Evolutionary conservation across 768 basidiomycete species (phyloP), one percentile per base, ranked within the genome.

Genomic region (Saitozyma sp.): DNA sequence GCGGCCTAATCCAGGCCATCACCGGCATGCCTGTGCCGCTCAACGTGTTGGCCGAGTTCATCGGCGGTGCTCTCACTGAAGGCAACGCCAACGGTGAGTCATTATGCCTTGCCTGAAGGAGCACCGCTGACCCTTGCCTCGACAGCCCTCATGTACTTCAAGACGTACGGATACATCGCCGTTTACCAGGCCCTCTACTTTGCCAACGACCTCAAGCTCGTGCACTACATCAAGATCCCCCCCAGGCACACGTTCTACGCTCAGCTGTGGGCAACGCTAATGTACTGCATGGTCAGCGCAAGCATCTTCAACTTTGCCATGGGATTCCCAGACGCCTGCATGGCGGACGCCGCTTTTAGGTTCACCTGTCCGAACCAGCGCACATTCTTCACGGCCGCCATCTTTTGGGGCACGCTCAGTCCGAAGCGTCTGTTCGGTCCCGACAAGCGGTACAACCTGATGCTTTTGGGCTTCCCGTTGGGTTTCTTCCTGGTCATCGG

Each of bases 1-100:
- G 83, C 43, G 89, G 89, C 67, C 89, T 94, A 85, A 84, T 93
- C 53, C 87, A 89, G 69, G 91, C 91, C 2, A 77, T 80, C 50
- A 81, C 61, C 29, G 64, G 50, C 40, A 59, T 64, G 16, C 57
- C 39, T 13, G 58, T 64, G 40, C 89, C 89, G 64, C 89, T 93
- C 85, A 84, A 92, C 56, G 75, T 82, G 16, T 52, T 75, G 6
- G 81, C 82, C 13, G 82, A 83, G 70, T 73, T 82, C 61, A 79
- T 82, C 52, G 78, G 76, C 48, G 80, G 80, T 46, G 65, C 76
- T 29, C 73, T 76, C 67, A 70, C 80, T 56, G 74, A 45, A 59
- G 82, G 65, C 56, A 81, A 74, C 70, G 76, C 82, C 3, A 58
- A 57, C 20, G 46, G 40, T n/a, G n/a, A n/a, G n/a, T n/a, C n/a